Base-by-base conservation (phyloP, 805 yeast genomes). In the Pichia deserticola region DNA sequence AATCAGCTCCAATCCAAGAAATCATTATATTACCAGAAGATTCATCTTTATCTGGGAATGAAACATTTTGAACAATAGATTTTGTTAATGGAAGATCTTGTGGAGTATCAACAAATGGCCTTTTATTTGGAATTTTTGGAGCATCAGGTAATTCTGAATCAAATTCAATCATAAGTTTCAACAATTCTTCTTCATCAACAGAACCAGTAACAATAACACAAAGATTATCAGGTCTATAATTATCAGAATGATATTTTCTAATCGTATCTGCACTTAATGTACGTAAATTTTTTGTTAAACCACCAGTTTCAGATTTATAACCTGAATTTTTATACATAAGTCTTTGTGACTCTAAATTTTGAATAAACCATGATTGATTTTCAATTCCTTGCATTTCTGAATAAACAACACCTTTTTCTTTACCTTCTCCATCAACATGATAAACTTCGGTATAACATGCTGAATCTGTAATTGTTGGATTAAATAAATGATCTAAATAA, bases 361-460 rank as follows among this genome's bases (percentile, higher is more conserved):
- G 63, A 11, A 83, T 68, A 55, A 84, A 85, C 79, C 82, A 82
- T 13, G 90, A 77, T 54, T 84, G 86, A 58, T 79, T 79, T 65
- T 89, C 96, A 50, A 86, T 82, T 30, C 89, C 97, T 61, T 88
- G 97, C 98, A 93, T 93, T 68, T 93, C 99, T 47, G 95, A 84
- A 63, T 86, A 93, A 4, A 93, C 98, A 33, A 93, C 99, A 58
- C 99, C 99, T 63, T 89, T 89, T 58, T 93, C 99, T 55, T 84
- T 81, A 34, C 86, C 96, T 8, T 79, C 76, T 2, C 95, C 96
- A 64, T 93, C 98, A 42, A 93, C 78, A 64, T 93, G 98, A 64
- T 88, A 88, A 8, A 93, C 98, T 64, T 93, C 99, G 1, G 99
- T 93, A 47, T 84, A 70, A 59, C 96, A 93, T 0, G 96, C 96